phyloP scores from a whole-genome alignment of 257 asterid genomes.

The Solanum chaucha region DNA sequence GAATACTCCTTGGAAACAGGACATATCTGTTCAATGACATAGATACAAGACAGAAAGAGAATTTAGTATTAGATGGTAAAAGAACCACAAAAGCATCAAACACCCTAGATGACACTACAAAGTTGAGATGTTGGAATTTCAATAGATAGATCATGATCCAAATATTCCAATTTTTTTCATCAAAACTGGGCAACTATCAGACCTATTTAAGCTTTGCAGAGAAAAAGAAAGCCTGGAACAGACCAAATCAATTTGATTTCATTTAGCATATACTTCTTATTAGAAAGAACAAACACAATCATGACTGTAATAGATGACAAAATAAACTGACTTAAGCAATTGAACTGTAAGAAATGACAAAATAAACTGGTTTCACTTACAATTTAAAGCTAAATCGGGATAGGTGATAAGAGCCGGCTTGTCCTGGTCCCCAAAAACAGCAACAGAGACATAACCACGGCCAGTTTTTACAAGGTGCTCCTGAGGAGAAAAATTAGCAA shows the following conservation, averaged over 20 bases:
- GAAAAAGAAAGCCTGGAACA: neutral
- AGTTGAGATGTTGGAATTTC: neutral
- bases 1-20: constrained; percentile 50
- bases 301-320: neutral
- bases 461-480: constrained; percentile 86
- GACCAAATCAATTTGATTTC: neutral
- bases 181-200: neutral
- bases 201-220: neutral
- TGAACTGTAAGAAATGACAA: neutral
- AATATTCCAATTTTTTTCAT: neutral
- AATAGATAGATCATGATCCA: neutral
- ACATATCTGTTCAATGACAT: constrained; percentile 32
- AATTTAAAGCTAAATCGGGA: constrained; percentile 91
- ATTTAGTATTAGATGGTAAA: constrained; percentile 4
- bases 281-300: neutral
- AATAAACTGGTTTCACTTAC: constrained; percentile 37
- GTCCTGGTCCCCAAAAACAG: constrained; percentile 87
- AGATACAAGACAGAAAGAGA: neutral
- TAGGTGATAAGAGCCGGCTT: constrained; percentile 91
- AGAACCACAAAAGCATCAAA: neutral
- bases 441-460: constrained; percentile 67
- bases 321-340: neutral
- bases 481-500: constrained; percentile 33
- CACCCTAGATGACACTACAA: neutral
- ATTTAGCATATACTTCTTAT: neutral